Evolutionary conservation across 2,329 filamentous ascomycete genomes (phyloP), one percentile per base, ranked within the genome.

Genomic region (Samsoniella hepiali): DNA sequence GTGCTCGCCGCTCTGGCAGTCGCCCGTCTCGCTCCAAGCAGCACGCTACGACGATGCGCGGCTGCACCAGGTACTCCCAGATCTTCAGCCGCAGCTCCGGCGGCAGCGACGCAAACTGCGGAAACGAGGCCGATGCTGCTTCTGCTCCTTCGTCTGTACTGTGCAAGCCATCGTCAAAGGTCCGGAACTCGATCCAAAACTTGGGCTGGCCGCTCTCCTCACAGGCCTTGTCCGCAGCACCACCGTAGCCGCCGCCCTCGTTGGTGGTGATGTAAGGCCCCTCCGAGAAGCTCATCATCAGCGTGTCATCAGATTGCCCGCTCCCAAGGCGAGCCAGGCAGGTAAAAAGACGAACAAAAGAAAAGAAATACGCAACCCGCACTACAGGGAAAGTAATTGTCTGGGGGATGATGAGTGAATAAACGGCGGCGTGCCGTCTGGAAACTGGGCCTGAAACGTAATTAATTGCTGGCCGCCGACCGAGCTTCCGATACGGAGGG

Each of bases 61-160:
- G 80, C 65, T 73, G 75, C 57, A 82, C 69, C 54, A 81, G 69
- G 57, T 70, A 72, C 62, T 76, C 73, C 81, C 81, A 83, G 66
- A 83, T 74, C 69, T 77, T 76, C 61, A 82, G 72, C 55, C 81
- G 80, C 60, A 83, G 75, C 70, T 83, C 81, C 32, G 76, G 62
- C 1, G 81, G 81, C 8, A 82, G 74, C 53, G 63, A 69, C 22
- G 68, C 64, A 68, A 83, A 83, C 49, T 66, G 73, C 15, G 70
- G 70, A 68, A 76, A 78, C 50, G 70, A 62, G 61, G 69, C 49
- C 34, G 65, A 34, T 29, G 55, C 17, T 47, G 64, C 40, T 44
- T 63, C 45, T 17, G 49, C 5, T 32, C 65, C 42, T 15, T 53
- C 63, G 17, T 59, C 56, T 32, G 64, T 51, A n/a, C n/a, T 29